Evolutionary conservation across 2,329 filamentous ascomycete species (phyloP).

Genomic region (Capronia coronata): DNA sequence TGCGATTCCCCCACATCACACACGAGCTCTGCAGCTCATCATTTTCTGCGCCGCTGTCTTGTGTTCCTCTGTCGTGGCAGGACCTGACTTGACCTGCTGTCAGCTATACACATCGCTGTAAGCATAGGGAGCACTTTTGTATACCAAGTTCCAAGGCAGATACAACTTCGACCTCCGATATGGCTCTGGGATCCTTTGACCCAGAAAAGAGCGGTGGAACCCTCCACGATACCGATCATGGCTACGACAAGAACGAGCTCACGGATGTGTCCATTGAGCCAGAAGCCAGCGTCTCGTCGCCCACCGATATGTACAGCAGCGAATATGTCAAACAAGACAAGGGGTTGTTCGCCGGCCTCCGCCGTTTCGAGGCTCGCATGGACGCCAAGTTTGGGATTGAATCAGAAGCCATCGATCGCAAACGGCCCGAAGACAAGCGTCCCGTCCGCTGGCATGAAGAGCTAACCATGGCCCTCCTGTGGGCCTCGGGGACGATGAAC

Average conservation of each 20-base stretch:
- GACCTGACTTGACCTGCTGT: background rate
- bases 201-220: background rate
- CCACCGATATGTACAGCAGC: conserved; percentile 21
- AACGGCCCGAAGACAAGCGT: conserved; percentile 40
- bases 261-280: background rate
- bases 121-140: too few species aligned
- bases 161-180: background rate
- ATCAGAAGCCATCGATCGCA: conserved; percentile 44
- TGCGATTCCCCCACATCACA: background rate
- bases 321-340: conserved; percentile 17
- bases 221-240: background rate
- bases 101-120: background rate
- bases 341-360: conserved; percentile 22
- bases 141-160: too few species aligned
- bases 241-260: background rate
- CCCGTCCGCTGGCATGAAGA: conserved; percentile 36
- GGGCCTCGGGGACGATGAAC: conserved; percentile 42
- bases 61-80: background rate
- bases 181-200: background rate
- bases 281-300: background rate
- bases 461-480: conserved; percentile 40
- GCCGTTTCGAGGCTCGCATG: conserved; percentile 36
- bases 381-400: conserved; percentile 45
- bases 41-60: background rate
- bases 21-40: background rate